Base-by-base conservation (phyloP, 176 grass and related monocot species). In the Typha latifolia region DNA sequence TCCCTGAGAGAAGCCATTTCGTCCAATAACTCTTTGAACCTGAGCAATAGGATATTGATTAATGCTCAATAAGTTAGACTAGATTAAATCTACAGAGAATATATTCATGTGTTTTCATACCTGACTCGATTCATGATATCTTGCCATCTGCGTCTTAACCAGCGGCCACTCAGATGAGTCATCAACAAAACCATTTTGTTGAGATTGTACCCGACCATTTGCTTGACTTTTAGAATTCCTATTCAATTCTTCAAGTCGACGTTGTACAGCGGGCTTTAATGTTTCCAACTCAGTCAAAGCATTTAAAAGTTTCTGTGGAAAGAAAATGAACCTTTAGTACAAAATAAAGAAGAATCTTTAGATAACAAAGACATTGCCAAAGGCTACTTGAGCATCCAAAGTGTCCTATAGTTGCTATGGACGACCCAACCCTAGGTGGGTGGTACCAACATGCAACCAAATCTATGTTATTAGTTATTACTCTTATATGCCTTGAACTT, bases 201-300 rank as follows among this genome's bases (percentile, higher is more conserved):
- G 57, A 14, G 70, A 4, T 64, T 74, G 75, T 19, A n/a, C 65
- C 66, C 70, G 49, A n/a, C 56, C 49, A 18, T 69, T 64, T 61
- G 43, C 32, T 78, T 53, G 75, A 70, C 6, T 62, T 66, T 47
- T 22, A 52, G 34, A 12, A 14, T 75, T 85, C 70, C 68, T 67
- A 77, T 77, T 85, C 53, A 80, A 24, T 77, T 85, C 67, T 63
- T 77, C 78, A 67, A 85, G 31, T 31, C 15, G 62, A 18, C 13
- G 43, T 77, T 77, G 50, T 11, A 85, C 83, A 73, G 69, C 78
- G 52, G 83, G 78, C 48, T 85, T 77, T 50, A 85, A 13, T 49
- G 51, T 66, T 62, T 85, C 83, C 29, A 85, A 49, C 48, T 85
- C 83, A 37, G 26, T 79, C 63, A 85, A 69, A 50, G 78, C 77